Base-by-base conservation (phyloP, 2,329 filamentous ascomycete species). In the Aspergillus fischeri region DNA sequence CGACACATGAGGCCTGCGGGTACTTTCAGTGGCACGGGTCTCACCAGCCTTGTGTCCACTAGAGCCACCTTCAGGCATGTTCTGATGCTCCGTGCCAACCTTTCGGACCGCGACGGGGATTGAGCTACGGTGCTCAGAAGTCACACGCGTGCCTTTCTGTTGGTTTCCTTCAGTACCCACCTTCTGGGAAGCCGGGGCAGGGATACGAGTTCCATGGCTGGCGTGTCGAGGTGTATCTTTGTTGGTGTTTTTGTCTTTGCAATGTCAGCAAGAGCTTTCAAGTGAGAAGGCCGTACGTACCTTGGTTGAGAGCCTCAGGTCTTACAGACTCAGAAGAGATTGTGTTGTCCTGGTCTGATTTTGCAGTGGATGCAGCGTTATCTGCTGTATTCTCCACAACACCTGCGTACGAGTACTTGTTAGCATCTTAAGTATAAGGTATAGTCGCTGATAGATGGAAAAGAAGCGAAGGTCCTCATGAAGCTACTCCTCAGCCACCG, bases 71-170 rank as follows among this genome's bases (percentile, higher is more conserved):
- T 53, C 44, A 41, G 32, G 21, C 9, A 17, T 41, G 20, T 44
- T 28, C 25, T 53, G 42, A 8, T 44, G 41, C 25, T 57, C 57
- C 6, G 29, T 52, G 48, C 63, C 60, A 20, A 38, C 52, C 8
- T 47, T 59, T 17, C 55, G 59, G n/a, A 58, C 29, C 17, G 59
- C 41, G 29, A 60, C 32, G 3, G 60, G 63, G 11, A 65, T 61
- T 11, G 55, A 55, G 44, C 60, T 66, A 38, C 48, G 59, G 21
- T 29, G 56, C 44, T 61, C 63, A n/a, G 52, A 38, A 10, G 41
- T 54, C 28, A 28, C 9, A 38, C 38, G 27, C 4, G 32, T n/a
- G 20, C 58, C 57, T 59, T 62, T 68, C n/a, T 53, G 51, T 48
- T 57, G 42, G 28, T 55, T 54, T 6, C 28, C 35, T 21, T 17